These are phyloP conservation scores for Russula lepida DNA, from an alignment of 768 basidiomycete species.

Conservation along the genomic window DNA sequence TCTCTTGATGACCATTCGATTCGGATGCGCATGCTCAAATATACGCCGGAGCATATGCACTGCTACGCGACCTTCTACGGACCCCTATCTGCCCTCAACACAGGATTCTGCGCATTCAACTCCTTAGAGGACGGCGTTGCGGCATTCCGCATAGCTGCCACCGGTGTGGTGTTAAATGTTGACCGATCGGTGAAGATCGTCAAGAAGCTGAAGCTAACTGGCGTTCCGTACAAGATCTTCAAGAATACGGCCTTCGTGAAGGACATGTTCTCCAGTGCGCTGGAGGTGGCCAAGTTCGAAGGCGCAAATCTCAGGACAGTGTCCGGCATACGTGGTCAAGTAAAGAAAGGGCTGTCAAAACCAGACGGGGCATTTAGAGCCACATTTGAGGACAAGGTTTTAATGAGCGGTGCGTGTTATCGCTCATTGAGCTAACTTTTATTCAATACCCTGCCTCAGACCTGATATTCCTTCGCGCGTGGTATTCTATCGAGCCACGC, in stretches of 20 bases:
- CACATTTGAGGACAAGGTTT: slow-evolving; percentile 95
- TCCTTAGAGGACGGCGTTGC: slow-evolving; percentile 54
- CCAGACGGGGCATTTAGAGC: slow-evolving; percentile 94
- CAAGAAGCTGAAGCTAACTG: slow-evolving; percentile 96
- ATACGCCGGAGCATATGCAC: slow-evolving; percentile 99
- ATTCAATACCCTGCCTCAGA: slow-evolving; percentile 38
- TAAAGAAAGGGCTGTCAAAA: slow-evolving; percentile 93
- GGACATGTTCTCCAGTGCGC: slow-evolving; percentile 90
- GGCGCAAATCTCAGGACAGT: slow-evolving; percentile 96
- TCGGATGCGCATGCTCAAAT: slow-evolving; percentile 98
- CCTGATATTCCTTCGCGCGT: slow-evolving; percentile 89
- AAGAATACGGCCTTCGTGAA: slow-evolving; percentile 98
- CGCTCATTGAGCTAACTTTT: background rate
- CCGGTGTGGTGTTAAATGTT: slow-evolving; percentile 90
- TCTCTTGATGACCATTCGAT: slow-evolving; percentile 96
- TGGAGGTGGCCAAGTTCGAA: slow-evolving; percentile 98
- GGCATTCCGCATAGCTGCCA: slow-evolving; percentile 86
- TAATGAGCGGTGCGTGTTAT: slow-evolving; percentile 76
- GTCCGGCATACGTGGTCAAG: slow-evolving; percentile 90
- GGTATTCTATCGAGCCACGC: slow-evolving; percentile 93
- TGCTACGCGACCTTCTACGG: slow-evolving; percentile 98
- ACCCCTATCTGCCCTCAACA: slow-evolving; percentile 85
- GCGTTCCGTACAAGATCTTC: slow-evolving; percentile 93
- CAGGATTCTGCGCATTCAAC: slow-evolving; percentile 97
- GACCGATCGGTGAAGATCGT: slow-evolving; percentile 92